These are phyloP conservation scores for Calonectria fujianensis DNA, from an alignment of 2,329 filamentous ascomycete genomes.

Conservation along the genomic window DNA sequence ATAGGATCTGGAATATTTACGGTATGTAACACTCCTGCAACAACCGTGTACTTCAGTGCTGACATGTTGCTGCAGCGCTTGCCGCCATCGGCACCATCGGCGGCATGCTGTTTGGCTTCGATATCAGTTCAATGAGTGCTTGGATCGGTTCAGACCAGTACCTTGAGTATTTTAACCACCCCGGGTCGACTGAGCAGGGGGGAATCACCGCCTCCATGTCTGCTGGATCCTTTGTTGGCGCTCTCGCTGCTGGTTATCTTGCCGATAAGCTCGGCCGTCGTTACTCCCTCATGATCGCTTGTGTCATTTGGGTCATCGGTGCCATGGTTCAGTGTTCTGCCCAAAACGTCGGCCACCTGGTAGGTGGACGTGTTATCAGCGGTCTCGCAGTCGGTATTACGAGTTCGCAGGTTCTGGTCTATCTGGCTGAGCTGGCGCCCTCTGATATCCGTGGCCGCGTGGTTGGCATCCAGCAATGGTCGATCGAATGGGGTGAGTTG, in stretches of 20 bases:
- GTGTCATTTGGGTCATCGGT: conserved; percentile 72
- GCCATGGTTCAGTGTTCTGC: conserved; percentile 76
- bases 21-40: conserved; percentile 49
- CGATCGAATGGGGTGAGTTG: conserved; percentile 75
- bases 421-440: conserved; percentile 79
- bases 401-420: conserved; percentile 80
- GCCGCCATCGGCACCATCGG: conserved; percentile 65
- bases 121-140: conserved; percentile 75
- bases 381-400: conserved; percentile 80
- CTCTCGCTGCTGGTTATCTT: conserved; percentile 65
- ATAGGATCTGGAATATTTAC: conserved; percentile 62
- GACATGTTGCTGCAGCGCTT: conserved; percentile 54
- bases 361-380: conserved; percentile 76
- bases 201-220: conserved; percentile 71
- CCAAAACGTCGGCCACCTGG: conserved; percentile 73
- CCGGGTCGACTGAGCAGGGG: conserved; percentile 66
- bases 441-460: conserved; percentile 76
- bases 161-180: conserved; percentile 70
- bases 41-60: conserved; percentile 17
- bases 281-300: conserved; percentile 67
- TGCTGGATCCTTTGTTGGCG: conserved; percentile 69
- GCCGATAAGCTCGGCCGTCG: conserved; percentile 68
- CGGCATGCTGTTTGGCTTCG: conserved; percentile 71
- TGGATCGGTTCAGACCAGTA: conserved; percentile 72
- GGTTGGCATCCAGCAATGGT: conserved; percentile 83